phyloP scores from a whole-genome alignment of 2,329 filamentous ascomycete species.

The Penicillium sumatraense region DNA sequence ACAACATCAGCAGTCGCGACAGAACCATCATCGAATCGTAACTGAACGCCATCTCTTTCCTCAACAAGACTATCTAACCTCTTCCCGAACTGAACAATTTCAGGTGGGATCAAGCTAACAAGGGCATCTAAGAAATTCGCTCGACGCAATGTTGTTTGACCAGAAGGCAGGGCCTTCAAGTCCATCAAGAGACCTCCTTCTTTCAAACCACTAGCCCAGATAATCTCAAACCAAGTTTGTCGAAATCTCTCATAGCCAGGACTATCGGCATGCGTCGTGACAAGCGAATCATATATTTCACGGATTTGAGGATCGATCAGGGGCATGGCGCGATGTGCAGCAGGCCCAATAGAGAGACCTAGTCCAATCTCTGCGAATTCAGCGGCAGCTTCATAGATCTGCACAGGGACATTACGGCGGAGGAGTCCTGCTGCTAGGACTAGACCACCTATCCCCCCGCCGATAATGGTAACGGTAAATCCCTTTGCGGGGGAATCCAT shows the following conservation, averaged over 20 bases:
- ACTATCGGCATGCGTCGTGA: conserved; percentile 39
- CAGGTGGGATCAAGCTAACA: conserved; percentile 33
- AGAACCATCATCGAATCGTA: conserved; percentile 39
- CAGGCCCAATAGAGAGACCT: conserved; percentile 61
- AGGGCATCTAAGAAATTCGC: conserved; percentile 41
- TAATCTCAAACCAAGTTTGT: conserved; percentile 39
- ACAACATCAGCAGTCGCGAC: conserved; percentile 34
- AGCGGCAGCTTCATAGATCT: conserved; percentile 61
- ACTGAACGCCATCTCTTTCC: conserved; percentile 13
- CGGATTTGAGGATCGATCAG: conserved; percentile 52
- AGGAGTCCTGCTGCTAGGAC: conserved; percentile 58
- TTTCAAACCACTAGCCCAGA: conserved; percentile 30
- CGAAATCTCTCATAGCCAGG: conserved; percentile 34
- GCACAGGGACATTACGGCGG: conserved; percentile 50
- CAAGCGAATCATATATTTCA: conserved; percentile 35
- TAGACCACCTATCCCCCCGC: conserved; percentile 64
- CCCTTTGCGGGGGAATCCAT: conserved; percentile 27
- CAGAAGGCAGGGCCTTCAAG: conserved; percentile 35
- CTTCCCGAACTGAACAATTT: conserved; percentile 41
- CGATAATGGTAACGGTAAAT: conserved; percentile 61
- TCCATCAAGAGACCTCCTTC: conserved; percentile 33
- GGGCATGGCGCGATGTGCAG: conserved; percentile 60
- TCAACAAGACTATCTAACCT: conserved; percentile 27
- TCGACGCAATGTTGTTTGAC: conserved; percentile 38
- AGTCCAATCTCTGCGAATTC: conserved; percentile 63